phyloP scores from a whole-genome alignment of 106 monocot species.

The Acorus gramineus region DNA sequence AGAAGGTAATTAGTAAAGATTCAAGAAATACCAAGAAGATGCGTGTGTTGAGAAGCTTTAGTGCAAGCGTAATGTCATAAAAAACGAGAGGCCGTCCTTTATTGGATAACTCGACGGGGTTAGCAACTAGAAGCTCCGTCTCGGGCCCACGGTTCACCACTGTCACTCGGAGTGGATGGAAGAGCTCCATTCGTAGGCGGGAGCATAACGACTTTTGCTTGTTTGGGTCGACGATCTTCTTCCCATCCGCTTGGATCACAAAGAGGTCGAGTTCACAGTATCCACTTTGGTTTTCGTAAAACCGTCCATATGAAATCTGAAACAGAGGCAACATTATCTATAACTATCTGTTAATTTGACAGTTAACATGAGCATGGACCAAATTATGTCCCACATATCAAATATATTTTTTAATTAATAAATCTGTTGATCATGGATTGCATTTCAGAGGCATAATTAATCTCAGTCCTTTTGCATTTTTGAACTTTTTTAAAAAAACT shows the following conservation, averaged over 20 bases:
- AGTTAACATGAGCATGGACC: too few species aligned
- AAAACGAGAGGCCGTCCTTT: conserved; percentile 86
- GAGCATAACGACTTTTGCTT: conserved; percentile 55
- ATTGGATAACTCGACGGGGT: conserved; percentile 71
- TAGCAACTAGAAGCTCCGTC: conserved; percentile 74
- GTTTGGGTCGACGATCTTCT: conserved; percentile 63
- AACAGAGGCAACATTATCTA: neutral
- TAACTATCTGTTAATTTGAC: too few species aligned
- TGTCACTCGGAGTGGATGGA: conserved; percentile 47
- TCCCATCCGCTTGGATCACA: conserved; percentile 75
- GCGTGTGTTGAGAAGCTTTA: conserved; percentile 49
- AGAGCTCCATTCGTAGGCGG: conserved; percentile 57
- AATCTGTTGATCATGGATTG: too few species aligned
- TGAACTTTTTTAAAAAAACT: too few species aligned
- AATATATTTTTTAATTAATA: too few species aligned
- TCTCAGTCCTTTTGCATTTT: too few species aligned
- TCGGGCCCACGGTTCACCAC: conserved; percentile 69
- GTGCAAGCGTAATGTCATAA: conserved; percentile 78
- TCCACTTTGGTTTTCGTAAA: conserved; percentile 39
- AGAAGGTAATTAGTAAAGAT: neutral
- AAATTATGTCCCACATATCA: too few species aligned
- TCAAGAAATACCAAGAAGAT: conserved; percentile 54
- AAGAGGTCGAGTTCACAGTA: conserved; percentile 76
- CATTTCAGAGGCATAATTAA: too few species aligned
- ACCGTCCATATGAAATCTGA: conserved; percentile 82